Conservation (phyloP, 2,329 filamentous ascomycete genomes). For the Celoporthe dispersa region DNA sequence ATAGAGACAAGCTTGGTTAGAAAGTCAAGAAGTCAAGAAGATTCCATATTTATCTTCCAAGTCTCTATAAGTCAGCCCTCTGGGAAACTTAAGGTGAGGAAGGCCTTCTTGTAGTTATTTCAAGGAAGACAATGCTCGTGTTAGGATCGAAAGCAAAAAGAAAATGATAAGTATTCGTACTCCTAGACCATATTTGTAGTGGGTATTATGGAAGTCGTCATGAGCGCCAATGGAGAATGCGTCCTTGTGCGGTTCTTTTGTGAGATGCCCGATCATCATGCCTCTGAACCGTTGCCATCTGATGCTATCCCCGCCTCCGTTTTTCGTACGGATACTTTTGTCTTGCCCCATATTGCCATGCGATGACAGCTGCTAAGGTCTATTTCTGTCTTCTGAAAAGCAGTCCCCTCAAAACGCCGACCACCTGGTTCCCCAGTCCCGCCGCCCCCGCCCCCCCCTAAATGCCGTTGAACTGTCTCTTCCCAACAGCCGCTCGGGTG, state of each 20-base stretch:
- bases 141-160: neutral
- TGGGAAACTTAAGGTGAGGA: neutral
- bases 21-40: too few species aligned
- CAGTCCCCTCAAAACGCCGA: slow-evolving; percentile 17
- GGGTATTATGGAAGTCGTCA: slow-evolving; percentile 29
- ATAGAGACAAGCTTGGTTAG: too few species aligned
- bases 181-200: slow-evolving; percentile 22
- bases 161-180: slow-evolving; percentile 13
- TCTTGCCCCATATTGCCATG: slow-evolving; percentile 23
- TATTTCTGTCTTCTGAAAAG: slow-evolving; percentile 14
- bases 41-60: too few species aligned
- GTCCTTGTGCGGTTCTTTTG: slow-evolving; percentile 14
- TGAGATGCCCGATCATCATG: slow-evolving; percentile 30
- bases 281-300: slow-evolving; percentile 17
- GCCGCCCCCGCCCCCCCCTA: neutral
- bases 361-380: slow-evolving; percentile 26
- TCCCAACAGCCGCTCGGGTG: slow-evolving; percentile 6
- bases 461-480: neutral
- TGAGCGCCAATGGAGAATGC: slow-evolving; percentile 22
- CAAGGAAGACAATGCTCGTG: neutral
- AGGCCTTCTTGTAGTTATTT: neutral
- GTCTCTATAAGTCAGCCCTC: too few species aligned
- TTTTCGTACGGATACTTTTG: slow-evolving; percentile 19
- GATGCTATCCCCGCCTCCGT: neutral
- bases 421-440: neutral